phyloP scores from a whole-genome alignment of 2,329 filamentous ascomycete genomes.

The Aspergillus pseudotamarii region DNA sequence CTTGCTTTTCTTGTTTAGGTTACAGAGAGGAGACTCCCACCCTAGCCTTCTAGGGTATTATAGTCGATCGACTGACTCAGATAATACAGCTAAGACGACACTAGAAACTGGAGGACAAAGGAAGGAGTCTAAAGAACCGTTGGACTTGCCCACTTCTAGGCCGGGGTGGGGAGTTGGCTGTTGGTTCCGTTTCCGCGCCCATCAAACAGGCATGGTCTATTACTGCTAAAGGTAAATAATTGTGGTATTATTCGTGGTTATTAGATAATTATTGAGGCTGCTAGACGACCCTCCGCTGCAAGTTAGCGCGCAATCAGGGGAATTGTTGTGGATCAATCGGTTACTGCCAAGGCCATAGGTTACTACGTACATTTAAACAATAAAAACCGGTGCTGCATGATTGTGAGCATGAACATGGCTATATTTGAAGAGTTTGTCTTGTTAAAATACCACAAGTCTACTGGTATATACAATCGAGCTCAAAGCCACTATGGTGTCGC shows the following conservation, averaged over 20 bases:
- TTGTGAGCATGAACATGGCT: neutral
- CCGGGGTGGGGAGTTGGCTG: conserved; percentile 11
- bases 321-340: neutral
- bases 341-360: neutral
- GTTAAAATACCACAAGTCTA: neutral
- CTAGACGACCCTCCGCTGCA: neutral
- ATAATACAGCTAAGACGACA: conserved; percentile 20
- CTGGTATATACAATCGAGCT: neutral
- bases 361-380: neutral
- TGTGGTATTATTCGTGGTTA: neutral
- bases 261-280: conserved; percentile 3
- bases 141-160: conserved; percentile 5
- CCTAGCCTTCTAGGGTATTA: conserved; percentile 3
- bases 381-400: neutral
- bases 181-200: conserved; percentile 19
- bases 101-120: conserved; percentile 20
- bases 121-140: conserved; percentile 14
- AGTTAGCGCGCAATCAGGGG: neutral
- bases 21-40: neutral
- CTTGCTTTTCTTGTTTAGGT: neutral
- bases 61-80: conserved; percentile 5
- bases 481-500: neutral
- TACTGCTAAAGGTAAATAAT: neutral
- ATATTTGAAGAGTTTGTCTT: neutral
- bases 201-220: neutral